Conservation (phyloP, 2,329 filamentous ascomycete genomes). For the Phialemonium atrogriseum region DNA sequence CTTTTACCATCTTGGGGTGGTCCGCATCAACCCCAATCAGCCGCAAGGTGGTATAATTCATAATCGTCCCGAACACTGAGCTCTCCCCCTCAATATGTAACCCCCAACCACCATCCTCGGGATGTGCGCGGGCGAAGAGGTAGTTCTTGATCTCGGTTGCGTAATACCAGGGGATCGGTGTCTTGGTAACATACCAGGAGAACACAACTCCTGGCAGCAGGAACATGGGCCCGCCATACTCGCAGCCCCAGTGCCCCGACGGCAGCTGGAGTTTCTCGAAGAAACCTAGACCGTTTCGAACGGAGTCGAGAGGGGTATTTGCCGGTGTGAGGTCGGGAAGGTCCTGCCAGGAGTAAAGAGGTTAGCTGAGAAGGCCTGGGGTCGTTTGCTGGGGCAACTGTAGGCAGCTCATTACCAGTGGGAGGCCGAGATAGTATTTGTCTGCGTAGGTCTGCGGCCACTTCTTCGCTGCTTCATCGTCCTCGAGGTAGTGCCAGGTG, state of each 20-base stretch:
- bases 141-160: constrained; percentile 89
- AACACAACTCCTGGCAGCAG: constrained; percentile 79
- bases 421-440: constrained; percentile 76
- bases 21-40: constrained; percentile 78
- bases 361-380: no score
- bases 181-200: constrained; percentile 82
- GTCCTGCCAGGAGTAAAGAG: constrained; percentile 39
- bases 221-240: constrained; percentile 98
- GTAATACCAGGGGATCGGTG: constrained; percentile 71
- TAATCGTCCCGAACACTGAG: constrained; percentile 77
- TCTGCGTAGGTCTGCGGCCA: constrained; percentile 91
- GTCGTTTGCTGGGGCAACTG: no score
- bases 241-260: constrained; percentile 90
- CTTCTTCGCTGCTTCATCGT: constrained; percentile 57
- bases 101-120: constrained; percentile 92
- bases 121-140: constrained; percentile 74
- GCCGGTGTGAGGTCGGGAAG: constrained; percentile 65
- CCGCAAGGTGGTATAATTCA: constrained; percentile 80
- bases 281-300: constrained; percentile 76
- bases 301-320: constrained; percentile 66
- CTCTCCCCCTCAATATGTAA: constrained; percentile 91
- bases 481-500: constrained; percentile 87
- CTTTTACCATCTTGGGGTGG: constrained; percentile 77
- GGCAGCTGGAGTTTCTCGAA: constrained; percentile 84
- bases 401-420: constrained; percentile 47